A percentile compares a stretch with the other conserved stretches of the same genome.
These are phyloP conservation scores for Marasmius oreades DNA, from an alignment of 1,284 basidiomycete genomes.

Conservation along the genomic window DNA sequence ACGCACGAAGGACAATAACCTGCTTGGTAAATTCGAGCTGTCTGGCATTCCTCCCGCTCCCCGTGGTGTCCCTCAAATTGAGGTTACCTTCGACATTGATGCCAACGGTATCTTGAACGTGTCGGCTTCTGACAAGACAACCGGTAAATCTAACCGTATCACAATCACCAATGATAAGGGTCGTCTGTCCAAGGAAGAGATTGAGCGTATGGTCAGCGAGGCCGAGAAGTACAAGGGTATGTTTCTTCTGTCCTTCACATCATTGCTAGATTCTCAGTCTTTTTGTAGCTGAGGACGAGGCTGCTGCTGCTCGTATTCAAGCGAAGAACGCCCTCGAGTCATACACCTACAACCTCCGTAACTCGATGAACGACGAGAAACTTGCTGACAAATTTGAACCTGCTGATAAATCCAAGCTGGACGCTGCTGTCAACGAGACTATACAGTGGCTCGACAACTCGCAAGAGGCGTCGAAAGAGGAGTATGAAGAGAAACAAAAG, in stretches of 20 bases:
- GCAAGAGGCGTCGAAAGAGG: constrained; percentile 92
- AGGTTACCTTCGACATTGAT: constrained; percentile 98
- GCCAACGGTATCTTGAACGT: constrained; percentile 99
- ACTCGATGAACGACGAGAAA: constrained; percentile 85
- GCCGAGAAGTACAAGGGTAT: constrained; percentile 73
- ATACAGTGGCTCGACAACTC: constrained; percentile 89
- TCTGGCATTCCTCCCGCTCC: constrained; percentile 97
- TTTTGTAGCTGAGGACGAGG: constrained; percentile 71
- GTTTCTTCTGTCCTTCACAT: not conserved
- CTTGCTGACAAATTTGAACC: constrained; percentile 85
- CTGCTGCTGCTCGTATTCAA: constrained; percentile 77
- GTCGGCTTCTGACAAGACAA: constrained; percentile 95
- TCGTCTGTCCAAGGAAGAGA: constrained; percentile 84
- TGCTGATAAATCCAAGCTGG: constrained; percentile 86
- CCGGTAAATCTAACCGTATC: constrained; percentile 94
- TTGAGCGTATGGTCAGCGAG: constrained; percentile 81
- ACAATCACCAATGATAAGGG: constrained; percentile 86
- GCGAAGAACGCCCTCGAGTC: constrained; percentile 91
- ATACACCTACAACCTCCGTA: constrained; percentile 95
- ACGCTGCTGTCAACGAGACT: constrained; percentile 80
- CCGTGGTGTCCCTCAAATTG: constrained; percentile 97
- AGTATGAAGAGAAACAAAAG: constrained; percentile 95
- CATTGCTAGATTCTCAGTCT: constrained; percentile 14
- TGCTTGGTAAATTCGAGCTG: constrained; percentile 99
- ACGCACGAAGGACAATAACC: constrained; percentile 98